Evolutionary conservation across 2,329 filamentous ascomycete genomes (phyloP).

Genomic region (Verticillium dahliae): DNA sequence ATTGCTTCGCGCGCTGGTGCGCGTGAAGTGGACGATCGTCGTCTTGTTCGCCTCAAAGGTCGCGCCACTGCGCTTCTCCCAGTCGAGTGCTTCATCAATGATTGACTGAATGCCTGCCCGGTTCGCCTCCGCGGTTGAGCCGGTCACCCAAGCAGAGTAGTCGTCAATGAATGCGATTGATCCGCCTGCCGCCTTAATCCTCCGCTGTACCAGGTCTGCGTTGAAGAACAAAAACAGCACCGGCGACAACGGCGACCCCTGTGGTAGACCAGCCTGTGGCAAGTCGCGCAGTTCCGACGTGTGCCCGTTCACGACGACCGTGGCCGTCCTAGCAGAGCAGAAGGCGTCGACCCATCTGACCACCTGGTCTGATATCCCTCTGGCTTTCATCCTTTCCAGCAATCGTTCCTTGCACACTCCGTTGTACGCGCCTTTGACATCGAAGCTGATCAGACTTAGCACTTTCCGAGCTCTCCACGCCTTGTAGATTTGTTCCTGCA

Average conservation of each 20-base stretch:
- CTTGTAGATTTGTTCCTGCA: conserved; percentile 2
- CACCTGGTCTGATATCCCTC: conserved; percentile 14
- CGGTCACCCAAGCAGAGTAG: not conserved
- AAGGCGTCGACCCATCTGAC: conserved; percentile 16
- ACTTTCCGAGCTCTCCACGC: conserved; percentile 12
- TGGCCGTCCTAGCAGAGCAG: conserved; percentile 15
- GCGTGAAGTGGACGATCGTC: conserved; percentile 10
- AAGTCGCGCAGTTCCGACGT: conserved; percentile 8
- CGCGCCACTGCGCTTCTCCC: conserved; percentile 15
- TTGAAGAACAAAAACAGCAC: conserved; percentile 26
- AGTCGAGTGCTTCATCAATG: conserved; percentile 13
- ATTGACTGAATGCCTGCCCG: conserved; percentile 13
- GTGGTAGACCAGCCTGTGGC: conserved; percentile 17
- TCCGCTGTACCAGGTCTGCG: conserved; percentile 3
- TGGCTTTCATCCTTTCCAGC: conserved; percentile 11
- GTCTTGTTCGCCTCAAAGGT: conserved; percentile 18
- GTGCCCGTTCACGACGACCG: conserved; percentile 14
- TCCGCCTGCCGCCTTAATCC: conserved; percentile 18
- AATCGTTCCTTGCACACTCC: conserved; percentile 26
- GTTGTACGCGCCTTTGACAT: conserved; percentile 34
- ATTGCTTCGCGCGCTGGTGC: not conserved
- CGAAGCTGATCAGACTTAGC: conserved; percentile 27
- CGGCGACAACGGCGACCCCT: conserved; percentile 26
- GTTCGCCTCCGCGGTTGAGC: conserved; percentile 3
- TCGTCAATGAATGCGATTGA: conserved; percentile 12